Base-by-base conservation (phyloP, 1,284 basidiomycete species). In the Inonotus obliquus region DNA sequence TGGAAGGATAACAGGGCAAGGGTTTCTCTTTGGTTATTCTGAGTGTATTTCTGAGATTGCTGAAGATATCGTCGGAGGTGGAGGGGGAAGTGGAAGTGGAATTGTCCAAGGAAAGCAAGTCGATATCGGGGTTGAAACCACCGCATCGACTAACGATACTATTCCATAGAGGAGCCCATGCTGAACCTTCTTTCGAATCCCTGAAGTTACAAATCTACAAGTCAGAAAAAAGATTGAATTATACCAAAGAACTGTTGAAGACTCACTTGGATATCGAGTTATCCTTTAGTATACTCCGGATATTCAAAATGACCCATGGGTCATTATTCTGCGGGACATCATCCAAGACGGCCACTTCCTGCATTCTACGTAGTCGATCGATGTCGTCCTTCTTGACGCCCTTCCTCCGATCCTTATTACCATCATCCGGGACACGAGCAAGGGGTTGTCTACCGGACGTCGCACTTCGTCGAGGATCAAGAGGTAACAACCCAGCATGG, bases 401-500 rank as follows among this genome's bases (percentile, higher is more conserved):
- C 17, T 44, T 44, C 19, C 41, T 21, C 41, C 19, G 1, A 14
- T 17, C 41, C 41, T 44, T 44, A 1, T 60, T 56, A 14, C 64
- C 51, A 13, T 55, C 51, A 13, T 25, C 32, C 17, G 89, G 89
- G n/a, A 81, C 68, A 63, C 79, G 81, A 1, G 86, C 80, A 19
- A 91, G 79, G 1, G 91, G 91, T 69, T 94, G 92, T 7, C 73
- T 76, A 21, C 70, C 73, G 69, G 84, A 76, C 19, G 73, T 76
- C 25, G 75, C 71, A 48, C 79, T 69, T 60, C 74, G 80, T 4
- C 73, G 75, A 0, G 90, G 87, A 68, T 94, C 83, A 11, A 79
- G 81, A 0, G 92, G 81, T 1, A 96, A 78, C 19, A 97, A 67
- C 2, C 94, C 94, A 1, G 87, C 94, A 69, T 97, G 94, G 0